phyloP scores from a whole-genome alignment of 1,284 basidiomycete species.

The Boletus albobrunnescens region DNA sequence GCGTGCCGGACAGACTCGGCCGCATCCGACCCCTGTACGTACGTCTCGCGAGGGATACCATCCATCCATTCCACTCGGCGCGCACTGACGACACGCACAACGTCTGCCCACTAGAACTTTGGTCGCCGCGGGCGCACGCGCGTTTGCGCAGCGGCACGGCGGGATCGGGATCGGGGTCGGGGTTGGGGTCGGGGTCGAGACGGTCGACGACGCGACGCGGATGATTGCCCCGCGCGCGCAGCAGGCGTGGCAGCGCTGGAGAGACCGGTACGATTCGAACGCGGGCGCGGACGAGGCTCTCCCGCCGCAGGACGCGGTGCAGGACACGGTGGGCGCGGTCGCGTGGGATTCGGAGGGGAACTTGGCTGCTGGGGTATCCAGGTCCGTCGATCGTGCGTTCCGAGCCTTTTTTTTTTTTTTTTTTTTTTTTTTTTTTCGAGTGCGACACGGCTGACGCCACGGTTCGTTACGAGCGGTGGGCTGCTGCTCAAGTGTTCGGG shows the following conservation, averaged over 20 bases:
- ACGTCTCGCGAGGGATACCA: neutral
- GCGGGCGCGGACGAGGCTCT: too few relatives aligned
- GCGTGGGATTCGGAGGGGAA: constrained; percentile 43
- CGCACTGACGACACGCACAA: too few relatives aligned
- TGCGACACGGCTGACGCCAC: neutral
- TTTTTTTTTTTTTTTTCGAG: too few relatives aligned
- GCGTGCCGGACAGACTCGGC: constrained; percentile 48
- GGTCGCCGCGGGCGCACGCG: constrained; percentile 49
- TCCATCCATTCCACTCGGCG: too few relatives aligned
- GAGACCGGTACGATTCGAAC: constrained; percentile 36
- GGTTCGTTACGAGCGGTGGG: constrained; percentile 74
- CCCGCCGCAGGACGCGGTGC: constrained; percentile 36
- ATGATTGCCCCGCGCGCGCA: constrained; percentile 49
- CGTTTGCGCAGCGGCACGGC: constrained; percentile 41
- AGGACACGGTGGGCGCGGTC: constrained; percentile 76
- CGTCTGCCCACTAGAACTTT: too few relatives aligned
- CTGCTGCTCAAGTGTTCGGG: constrained; percentile 68
- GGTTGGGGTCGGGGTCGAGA: too few relatives aligned
- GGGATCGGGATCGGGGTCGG: too few relatives aligned
- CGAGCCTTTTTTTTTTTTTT: too few relatives aligned
- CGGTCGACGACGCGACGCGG: constrained; percentile 39
- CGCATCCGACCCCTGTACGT: constrained; percentile 62
- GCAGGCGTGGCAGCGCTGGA: constrained; percentile 63
- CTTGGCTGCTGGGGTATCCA: constrained; percentile 70
- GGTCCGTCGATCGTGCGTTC: constrained; percentile 37